phyloP scores from a whole-genome alignment of 75 land plant species.

The Sequoiadendron giganteum region DNA sequence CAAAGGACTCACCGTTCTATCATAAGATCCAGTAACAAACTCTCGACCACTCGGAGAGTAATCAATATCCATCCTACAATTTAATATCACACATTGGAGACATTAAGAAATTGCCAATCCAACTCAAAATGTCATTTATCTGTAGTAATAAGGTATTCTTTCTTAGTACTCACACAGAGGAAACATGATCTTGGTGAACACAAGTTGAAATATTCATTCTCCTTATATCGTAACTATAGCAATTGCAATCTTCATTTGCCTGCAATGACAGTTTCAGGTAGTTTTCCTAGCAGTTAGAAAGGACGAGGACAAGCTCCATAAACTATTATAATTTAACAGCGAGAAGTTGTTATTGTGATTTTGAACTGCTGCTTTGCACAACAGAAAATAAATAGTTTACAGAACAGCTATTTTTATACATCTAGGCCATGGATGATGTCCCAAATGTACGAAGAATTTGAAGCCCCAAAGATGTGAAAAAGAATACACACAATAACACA shows the following conservation, averaged over 20 bases:
- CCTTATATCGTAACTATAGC: slow-evolving; percentile 88
- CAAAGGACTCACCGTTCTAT: slow-evolving; percentile 77
- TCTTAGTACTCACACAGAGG: slow-evolving; percentile 78
- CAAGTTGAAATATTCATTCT: slow-evolving; percentile 72
- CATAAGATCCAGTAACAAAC: slow-evolving; percentile 98
- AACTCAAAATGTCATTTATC: slow-evolving; percentile 7
- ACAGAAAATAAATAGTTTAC: not conserved
- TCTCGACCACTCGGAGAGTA: slow-evolving; percentile 95
- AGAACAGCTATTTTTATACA: not conserved
- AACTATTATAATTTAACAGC: not conserved
- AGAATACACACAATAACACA: slow-evolving; percentile 1
- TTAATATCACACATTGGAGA: not conserved
- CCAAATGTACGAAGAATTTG: not conserved
- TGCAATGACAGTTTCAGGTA: slow-evolving; percentile 15
- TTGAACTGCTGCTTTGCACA: not conserved
- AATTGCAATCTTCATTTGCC: slow-evolving; percentile 97
- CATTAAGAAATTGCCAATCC: not conserved
- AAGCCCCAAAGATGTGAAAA: not conserved
- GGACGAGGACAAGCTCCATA: not conserved
- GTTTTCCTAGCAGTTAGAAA: not conserved
- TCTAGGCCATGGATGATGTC: not conserved
- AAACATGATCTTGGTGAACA: slow-evolving; percentile 93
- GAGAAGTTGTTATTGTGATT: not conserved
- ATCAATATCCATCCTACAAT: slow-evolving; percentile 90
- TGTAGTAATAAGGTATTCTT: not conserved